Evolutionary conservation across 108 stramenopile species (phyloP).

Genomic region (Cyclotella baltica): DNA sequence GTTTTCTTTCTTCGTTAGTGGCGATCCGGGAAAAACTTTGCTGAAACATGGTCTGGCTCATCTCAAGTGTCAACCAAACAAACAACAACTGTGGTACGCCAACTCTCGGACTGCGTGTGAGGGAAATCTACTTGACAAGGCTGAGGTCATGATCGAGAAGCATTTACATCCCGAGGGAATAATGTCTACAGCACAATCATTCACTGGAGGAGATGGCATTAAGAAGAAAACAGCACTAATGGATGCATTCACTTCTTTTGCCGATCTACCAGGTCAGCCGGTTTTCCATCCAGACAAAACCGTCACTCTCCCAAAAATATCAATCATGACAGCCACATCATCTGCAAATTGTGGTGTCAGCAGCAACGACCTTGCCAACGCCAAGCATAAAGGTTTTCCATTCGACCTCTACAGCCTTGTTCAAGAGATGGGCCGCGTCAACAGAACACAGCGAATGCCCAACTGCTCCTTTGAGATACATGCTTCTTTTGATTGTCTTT

Average conservation of each 20-base stretch:
- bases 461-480: background rate
- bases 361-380: background rate
- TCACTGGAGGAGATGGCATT: constrained; percentile 5
- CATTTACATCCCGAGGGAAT: background rate
- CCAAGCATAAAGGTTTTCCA: constrained; percentile 8
- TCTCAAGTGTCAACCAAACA: too few relatives aligned
- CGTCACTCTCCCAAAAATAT: background rate
- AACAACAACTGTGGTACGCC: background rate
- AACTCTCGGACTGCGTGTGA: too few relatives aligned
- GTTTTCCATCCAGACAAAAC: background rate
- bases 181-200: background rate
- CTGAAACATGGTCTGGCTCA: too few relatives aligned
- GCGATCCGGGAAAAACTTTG: too few relatives aligned
- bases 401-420: background rate
- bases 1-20: too few relatives aligned
- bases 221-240: background rate
- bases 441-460: background rate
- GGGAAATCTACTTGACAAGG: background rate
- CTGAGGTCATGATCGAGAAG: background rate
- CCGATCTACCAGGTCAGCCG: background rate
- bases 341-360: constrained; percentile 6
- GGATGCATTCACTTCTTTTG: background rate
- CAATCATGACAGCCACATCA: constrained; percentile 9
- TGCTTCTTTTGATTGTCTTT: background rate
- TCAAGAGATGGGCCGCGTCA: constrained; percentile 10